Base-by-base conservation (phyloP, 2,329 filamentous ascomycete genomes). In the Aspergillus sp. region DNA sequence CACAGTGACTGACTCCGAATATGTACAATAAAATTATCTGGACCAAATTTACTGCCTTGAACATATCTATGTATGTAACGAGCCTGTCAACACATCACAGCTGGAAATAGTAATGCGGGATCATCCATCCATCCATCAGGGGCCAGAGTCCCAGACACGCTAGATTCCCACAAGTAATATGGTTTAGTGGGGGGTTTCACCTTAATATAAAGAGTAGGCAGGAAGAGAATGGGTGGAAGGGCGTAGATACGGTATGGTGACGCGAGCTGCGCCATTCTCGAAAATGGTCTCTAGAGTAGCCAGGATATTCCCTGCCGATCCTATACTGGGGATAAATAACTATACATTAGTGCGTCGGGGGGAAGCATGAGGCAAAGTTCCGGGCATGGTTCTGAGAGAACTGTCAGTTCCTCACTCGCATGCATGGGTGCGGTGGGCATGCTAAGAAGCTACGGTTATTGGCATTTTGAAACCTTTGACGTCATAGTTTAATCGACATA, bases 271-370 rank as follows among this genome's bases (percentile, higher is more conserved):
- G 54, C 46, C 40, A 47, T 65, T 63, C 63, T 58, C 60, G 64
- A 64, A 37, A 27, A 40, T 27, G 33, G 53, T 40, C 53, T 57
- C 47, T 48, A 58, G 55, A 61, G 51, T 41, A 35, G 54, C 60
- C 41, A 55, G 62, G 56, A 53, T 61, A 40, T 60, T 55, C 63
- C 59, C 55, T 64, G 56, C 55, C 58, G 33, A 63, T 55, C 56
- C 57, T 23, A 45, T 11, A 41, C 35, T 39, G 12, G 12, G 23
- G 14, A 41, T 21, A 41, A 50, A 45, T 35, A 55, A 46, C 47
- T 55, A 56, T 62, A 66, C 68, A 72, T 72, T 72, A 72, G 71
- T 66, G 65, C 59, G 52, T 64, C 70, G 68, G 68, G 71, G 70
- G 71, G 70, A 71, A 70, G 67, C 53, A 67, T 33, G 41, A 59